phyloP scores from a whole-genome alignment of 306 rosid genomes.

The Urtica urens region DNA sequence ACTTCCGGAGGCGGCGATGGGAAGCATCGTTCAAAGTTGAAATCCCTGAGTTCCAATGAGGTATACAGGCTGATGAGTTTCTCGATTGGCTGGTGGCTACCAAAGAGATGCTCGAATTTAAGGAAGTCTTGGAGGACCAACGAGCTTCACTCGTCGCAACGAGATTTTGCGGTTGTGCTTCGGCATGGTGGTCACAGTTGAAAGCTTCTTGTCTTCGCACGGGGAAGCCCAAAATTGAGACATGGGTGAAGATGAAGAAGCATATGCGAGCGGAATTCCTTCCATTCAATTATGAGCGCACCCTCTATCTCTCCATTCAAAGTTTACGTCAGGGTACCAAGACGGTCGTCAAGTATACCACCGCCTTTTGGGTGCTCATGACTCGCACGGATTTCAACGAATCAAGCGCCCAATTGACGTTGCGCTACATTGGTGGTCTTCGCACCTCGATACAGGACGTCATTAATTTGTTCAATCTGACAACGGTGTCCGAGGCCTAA shows the following conservation, averaged over 20 bases:
- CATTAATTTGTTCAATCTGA: background rate
- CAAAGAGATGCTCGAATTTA: background rate
- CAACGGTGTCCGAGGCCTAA: background rate
- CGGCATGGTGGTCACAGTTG: background rate
- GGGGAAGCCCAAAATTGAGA: background rate
- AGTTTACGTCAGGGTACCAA: background rate
- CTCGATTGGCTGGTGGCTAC: background rate
- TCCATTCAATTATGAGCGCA: background rate
- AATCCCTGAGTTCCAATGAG: background rate
- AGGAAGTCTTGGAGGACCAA: background rate
- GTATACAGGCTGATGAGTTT: background rate
- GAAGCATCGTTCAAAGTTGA: background rate
- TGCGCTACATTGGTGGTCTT: background rate
- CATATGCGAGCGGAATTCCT: background rate
- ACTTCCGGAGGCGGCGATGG: background rate
- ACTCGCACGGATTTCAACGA: background rate
- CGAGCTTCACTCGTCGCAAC: background rate
- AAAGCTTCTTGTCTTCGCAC: background rate
- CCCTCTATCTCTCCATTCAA: background rate
- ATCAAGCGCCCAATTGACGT: background rate
- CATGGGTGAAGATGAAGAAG: background rate
- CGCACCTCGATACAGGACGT: background rate
- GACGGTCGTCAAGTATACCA: background rate
- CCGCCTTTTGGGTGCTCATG: background rate
- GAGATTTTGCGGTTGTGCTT: background rate